A percentile compares a stretch with the other conserved stretches of the same genome.
These are phyloP conservation scores for Daedaleopsis nitida DNA, from an alignment of 768 basidiomycete species.

Conservation along the genomic window DNA sequence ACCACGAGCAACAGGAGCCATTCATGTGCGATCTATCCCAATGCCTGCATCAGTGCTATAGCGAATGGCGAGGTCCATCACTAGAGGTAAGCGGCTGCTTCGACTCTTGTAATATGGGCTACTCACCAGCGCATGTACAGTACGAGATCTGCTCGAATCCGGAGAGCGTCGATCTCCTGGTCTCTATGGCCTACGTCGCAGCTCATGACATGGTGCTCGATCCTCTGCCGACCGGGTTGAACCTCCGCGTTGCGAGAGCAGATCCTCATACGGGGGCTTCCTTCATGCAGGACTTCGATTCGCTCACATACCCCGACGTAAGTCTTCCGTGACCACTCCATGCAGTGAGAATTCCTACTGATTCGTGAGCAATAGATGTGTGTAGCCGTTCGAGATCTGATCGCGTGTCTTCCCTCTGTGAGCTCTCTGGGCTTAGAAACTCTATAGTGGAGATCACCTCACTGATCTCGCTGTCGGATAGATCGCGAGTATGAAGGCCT, in stretches of 20 bases:
- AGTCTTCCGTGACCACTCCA: not conserved
- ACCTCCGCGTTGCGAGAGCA: slow-evolving; percentile 49
- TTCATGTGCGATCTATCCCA: slow-evolving; percentile 67
- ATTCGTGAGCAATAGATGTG: slow-evolving; percentile 42
- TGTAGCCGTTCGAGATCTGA: slow-evolving; percentile 40
- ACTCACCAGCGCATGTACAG: slow-evolving; percentile 31
- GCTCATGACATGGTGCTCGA: slow-evolving; percentile 54
- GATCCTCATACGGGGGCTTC: not conserved
- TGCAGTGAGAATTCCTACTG: not conserved
- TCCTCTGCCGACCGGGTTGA: slow-evolving; percentile 60
- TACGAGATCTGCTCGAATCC: slow-evolving; percentile 70
- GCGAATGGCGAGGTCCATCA: slow-evolving; percentile 61
- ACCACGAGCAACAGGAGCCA: slow-evolving; percentile 64
- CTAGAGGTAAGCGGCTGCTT: slow-evolving; percentile 50
- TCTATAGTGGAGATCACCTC: not conserved
- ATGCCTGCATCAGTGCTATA: slow-evolving; percentile 69
- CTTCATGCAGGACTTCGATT: not conserved
- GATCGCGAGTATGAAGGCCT: slow-evolving; percentile 58
- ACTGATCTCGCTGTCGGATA: slow-evolving; percentile 23
- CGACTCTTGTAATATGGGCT: not conserved
- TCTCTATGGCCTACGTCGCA: slow-evolving; percentile 61
- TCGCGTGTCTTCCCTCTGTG: slow-evolving; percentile 52
- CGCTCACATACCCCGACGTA: not conserved
- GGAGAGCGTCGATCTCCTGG: slow-evolving; percentile 63
- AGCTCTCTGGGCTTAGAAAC: slow-evolving; percentile 12